Conservation (phyloP, 768 basidiomycete genomes). For the Pleurotus cornucopiae region DNA sequence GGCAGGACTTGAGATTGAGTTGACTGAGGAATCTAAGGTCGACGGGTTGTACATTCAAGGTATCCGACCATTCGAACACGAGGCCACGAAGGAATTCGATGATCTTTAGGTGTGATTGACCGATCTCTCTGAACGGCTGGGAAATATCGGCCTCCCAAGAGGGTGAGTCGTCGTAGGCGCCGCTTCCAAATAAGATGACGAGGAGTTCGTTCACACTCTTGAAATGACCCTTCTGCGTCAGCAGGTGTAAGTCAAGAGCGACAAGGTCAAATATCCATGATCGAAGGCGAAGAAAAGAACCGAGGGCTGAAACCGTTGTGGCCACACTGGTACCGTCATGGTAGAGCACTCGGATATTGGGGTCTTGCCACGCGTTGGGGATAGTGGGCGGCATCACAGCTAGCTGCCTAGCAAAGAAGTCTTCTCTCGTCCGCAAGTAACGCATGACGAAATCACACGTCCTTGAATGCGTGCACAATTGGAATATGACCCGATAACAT, state of each 20-base stretch:
- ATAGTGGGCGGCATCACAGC: slow-evolving; percentile 65
- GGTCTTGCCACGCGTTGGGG: slow-evolving; percentile 44
- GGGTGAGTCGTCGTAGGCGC: slow-evolving; percentile 33
- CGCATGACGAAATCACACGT: slow-evolving; percentile 81
- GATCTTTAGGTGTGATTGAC: slow-evolving; percentile 80
- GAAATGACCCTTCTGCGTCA: slow-evolving; percentile 73
- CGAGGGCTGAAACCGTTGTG: slow-evolving; percentile 64
- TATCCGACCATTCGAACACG: slow-evolving; percentile 86
- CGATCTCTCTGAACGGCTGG: slow-evolving; percentile 64
- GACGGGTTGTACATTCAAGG: slow-evolving; percentile 50
- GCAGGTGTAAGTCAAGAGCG: slow-evolving; percentile 83
- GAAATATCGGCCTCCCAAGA: slow-evolving; percentile 47
- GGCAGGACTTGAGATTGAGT: slow-evolving; percentile 67
- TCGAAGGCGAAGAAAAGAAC: slow-evolving; percentile 76
- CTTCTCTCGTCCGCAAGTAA: slow-evolving; percentile 82
- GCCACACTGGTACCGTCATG: slow-evolving; percentile 64
- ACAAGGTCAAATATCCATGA: slow-evolving; percentile 83
- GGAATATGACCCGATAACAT: slow-evolving; percentile 77
- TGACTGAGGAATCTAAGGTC: slow-evolving; percentile 62
- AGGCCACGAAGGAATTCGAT: slow-evolving; percentile 87
- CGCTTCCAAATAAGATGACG: slow-evolving; percentile 75
- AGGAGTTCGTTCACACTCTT: slow-evolving; percentile 73
- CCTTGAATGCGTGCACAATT: slow-evolving; percentile 81
- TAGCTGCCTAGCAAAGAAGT: slow-evolving; percentile 88
- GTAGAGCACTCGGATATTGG: slow-evolving; percentile 61